Evolutionary conservation across 192 early-diverging fungal genomes (phyloP).

Genomic region (Gamsiella multidivaricata): DNA sequence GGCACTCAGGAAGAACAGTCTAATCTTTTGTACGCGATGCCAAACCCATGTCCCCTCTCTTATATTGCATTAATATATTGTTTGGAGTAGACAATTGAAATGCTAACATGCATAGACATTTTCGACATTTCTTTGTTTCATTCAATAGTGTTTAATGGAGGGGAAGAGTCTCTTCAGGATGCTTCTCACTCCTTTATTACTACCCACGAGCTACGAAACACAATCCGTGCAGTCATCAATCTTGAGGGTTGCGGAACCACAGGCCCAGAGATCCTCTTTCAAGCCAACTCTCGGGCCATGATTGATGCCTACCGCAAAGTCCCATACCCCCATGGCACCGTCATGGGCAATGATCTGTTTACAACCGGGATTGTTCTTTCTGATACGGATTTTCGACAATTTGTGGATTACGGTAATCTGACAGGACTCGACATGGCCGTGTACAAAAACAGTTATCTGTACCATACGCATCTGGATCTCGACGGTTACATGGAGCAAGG

Average conservation of each 20-base stretch:
- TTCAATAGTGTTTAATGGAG: slow-evolving; percentile 78
- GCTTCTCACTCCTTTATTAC: slow-evolving; percentile 80
- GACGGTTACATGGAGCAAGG: slow-evolving; percentile 66
- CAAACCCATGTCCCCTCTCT: too few relatives aligned
- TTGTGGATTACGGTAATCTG: slow-evolving; percentile 75
- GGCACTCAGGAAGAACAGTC: slow-evolving; percentile 54
- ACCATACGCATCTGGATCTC: slow-evolving; percentile 79
- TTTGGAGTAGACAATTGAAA: too few relatives aligned
- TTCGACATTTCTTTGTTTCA: neutral
- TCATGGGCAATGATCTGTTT: slow-evolving; percentile 69
- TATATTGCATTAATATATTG: too few relatives aligned
- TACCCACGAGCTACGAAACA: slow-evolving; percentile 59
- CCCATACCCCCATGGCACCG: slow-evolving; percentile 75
- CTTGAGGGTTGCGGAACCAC: slow-evolving; percentile 78
- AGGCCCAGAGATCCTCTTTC: slow-evolving; percentile 78
- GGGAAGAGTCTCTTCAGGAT: slow-evolving; percentile 82
- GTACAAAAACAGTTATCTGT: slow-evolving; percentile 75
- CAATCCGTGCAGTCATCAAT: slow-evolving; percentile 74
- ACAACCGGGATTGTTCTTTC: slow-evolving; percentile 70
- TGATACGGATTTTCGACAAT: slow-evolving; percentile 83
- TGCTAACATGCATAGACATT: neutral
- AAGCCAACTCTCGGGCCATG: slow-evolving; percentile 75
- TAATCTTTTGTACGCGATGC: slow-evolving; percentile 57
- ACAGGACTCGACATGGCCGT: slow-evolving; percentile 77
- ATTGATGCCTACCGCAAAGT: slow-evolving; percentile 73